Percentiles rank a stretch among this genome's conserved stretches.
Conservation (phyloP, 164 flowering plant genomes). For the Vitis rotundifolia region DNA sequence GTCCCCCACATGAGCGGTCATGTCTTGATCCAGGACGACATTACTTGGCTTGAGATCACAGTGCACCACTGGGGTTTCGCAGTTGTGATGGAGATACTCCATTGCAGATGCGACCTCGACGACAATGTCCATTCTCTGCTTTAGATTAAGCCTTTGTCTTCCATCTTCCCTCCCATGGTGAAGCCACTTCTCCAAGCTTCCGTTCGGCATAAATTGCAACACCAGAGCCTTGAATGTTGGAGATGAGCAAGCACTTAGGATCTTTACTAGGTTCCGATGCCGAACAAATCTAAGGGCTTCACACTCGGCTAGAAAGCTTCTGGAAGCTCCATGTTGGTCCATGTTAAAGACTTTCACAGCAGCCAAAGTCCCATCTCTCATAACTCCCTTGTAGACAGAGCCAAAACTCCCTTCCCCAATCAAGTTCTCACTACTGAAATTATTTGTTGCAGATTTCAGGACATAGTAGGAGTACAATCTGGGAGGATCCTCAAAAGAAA, state of each 20-base stretch:
- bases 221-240: constrained; percentile 24
- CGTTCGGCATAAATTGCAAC: constrained; percentile 25
- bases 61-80: constrained; percentile 24
- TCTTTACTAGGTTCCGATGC: constrained; percentile 27
- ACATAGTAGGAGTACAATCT: constrained; percentile 13
- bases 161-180: not conserved
- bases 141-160: constrained; percentile 4
- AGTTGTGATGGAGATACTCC: constrained; percentile 33
- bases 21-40: constrained; percentile 24
- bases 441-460: constrained; percentile 11
- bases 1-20: constrained; percentile 33
- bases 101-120: constrained; percentile 30
- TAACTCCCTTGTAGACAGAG: not conserved
- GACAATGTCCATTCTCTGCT: constrained; percentile 22
- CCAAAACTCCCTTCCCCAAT: too few species aligned
- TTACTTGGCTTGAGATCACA: constrained; percentile 9
- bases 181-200: constrained; percentile 7
- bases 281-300: constrained; percentile 22
- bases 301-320: constrained; percentile 25
- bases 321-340: constrained; percentile 15
- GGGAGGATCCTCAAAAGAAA: constrained; percentile 9
- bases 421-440: too few species aligned
- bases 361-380: constrained; percentile 13
- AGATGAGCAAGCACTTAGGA: constrained; percentile 27
- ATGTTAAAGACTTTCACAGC: constrained; percentile 31